Evolutionary conservation across 495 filamentous ascomycete species (phyloP), one percentile per base, ranked within the genome.

Genomic region (Apodospora peruviana): DNA sequence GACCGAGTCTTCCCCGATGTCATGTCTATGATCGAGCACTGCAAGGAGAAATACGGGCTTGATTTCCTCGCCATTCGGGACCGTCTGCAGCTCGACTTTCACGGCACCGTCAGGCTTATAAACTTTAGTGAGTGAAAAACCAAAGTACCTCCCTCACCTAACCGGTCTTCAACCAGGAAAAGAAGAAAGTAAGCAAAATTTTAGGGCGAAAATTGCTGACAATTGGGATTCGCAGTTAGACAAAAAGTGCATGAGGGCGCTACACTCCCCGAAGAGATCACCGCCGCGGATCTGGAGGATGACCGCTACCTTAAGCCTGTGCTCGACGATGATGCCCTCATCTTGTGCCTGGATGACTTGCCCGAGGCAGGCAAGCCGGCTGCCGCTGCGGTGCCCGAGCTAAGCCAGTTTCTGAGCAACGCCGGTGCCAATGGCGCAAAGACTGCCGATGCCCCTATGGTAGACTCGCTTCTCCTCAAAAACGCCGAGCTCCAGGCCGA

Each of bases 321-420:
- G 9, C 66, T 97, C n/a, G 87, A 94, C 55, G 89, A 95, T 57
- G 91, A 97, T 52, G 85, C 90, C 12, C 71, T 96, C 34, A 73
- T 97, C 25, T 86, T 91, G 51, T 85, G 78, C 41, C 70, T 96
- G 43, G 90, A 93, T 51, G 91, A 95, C 35, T 66, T 93, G 37
- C 70, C 76, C 9, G 70, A 71, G 32, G 54, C 68, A 27, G 48
- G 24, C 10, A 50, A 50, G 16, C 37, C 58, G 1, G 29, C 56
- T 23, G 46, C 62, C 19, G 53, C 47, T 68, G 21, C 42, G 63
- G 32, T 2, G 16, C 16, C 44, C 27, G 32, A 22, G n/a, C 21
- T 39, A 16, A 36, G 36, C 8, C 19, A 20, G 11, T 20, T 25
- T 32, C 27, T 32, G 10, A n/a, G 39, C 1, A 40, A 14, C 27